A percentile compares a stretch with the other conserved stretches of the same genome.
Evolutionary conservation across 2,329 filamentous ascomycete genomes (phyloP).

Genomic region (Metarhizium humberi): DNA sequence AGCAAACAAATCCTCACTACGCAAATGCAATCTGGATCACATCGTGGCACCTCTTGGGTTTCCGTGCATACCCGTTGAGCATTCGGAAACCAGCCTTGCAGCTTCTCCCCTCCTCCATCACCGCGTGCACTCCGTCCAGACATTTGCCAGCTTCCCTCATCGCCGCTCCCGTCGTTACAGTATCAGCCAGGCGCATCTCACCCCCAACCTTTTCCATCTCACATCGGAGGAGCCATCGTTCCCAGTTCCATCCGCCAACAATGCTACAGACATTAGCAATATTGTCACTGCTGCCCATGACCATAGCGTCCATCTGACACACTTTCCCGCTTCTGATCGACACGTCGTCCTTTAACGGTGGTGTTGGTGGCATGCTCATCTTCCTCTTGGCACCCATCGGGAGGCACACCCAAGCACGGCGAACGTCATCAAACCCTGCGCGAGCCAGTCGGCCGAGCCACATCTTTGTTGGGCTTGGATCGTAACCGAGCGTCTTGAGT

Average conservation of each 20-base stretch:
- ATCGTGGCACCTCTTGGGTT: constrained; percentile 37
- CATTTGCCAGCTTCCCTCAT: constrained; percentile 49
- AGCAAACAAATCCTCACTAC: constrained; percentile 10
- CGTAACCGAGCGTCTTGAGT: constrained; percentile 82
- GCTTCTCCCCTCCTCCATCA: constrained; percentile 54
- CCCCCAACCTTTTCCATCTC: constrained; percentile 73
- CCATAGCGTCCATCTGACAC: constrained; percentile 51
- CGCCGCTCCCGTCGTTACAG: constrained; percentile 38
- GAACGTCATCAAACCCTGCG: constrained; percentile 70
- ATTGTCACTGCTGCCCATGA: constrained; percentile 58
- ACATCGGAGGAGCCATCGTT: constrained; percentile 87
- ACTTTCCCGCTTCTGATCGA: constrained; percentile 32
- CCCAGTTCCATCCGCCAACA: constrained; percentile 85
- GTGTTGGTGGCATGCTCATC: constrained; percentile 20
- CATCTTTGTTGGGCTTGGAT: constrained; percentile 70
- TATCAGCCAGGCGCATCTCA: constrained; percentile 48
- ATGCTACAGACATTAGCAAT: constrained; percentile 71
- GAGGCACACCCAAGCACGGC: constrained; percentile 80
- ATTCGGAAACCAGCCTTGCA: constrained; percentile 51
- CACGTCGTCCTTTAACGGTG: constrained; percentile 24
- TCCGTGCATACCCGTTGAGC: constrained; percentile 55
- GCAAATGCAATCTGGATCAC: constrained; percentile 28
- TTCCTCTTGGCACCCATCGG: constrained; percentile 57
- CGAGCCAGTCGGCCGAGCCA: constrained; percentile 68
- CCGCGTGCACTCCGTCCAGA: constrained; percentile 48